Percentiles rank a stretch among this genome's conserved stretches.
These are phyloP conservation scores for Kodamaea anthophila DNA, from an alignment of 1,139 yeast genomes.

Conservation along the genomic window DNA sequence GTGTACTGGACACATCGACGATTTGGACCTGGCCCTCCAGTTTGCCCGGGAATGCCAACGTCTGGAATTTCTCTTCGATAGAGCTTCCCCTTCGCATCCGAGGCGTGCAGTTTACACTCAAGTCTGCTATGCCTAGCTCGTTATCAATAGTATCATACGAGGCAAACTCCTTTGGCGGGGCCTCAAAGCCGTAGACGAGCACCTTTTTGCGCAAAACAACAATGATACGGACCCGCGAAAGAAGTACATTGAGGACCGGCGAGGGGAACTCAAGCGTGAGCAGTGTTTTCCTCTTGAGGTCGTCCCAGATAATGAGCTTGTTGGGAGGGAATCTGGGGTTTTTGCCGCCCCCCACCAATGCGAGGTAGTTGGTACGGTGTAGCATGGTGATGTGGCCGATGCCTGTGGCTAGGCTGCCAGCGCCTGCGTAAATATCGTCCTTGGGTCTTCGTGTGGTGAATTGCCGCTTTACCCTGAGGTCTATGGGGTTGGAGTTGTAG, in stretches of 20 bases:
- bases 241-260: constrained; percentile 65
- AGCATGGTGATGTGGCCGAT: constrained; percentile 77
- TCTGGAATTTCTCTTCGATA: constrained; percentile 32
- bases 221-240: constrained; percentile 70
- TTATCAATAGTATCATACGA: constrained; percentile 69
- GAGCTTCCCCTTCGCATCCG: constrained; percentile 6
- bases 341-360: constrained; percentile 83
- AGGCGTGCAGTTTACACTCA: constrained; percentile 31
- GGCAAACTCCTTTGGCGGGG: constrained; percentile 68
- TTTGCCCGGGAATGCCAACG: constrained; percentile 70
- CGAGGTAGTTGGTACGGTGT: constrained; percentile 83
- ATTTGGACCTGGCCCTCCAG: constrained; percentile 72
- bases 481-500: constrained; percentile 85
- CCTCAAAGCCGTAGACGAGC: constrained; percentile 70
- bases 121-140: constrained; percentile 62
- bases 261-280: constrained; percentile 67
- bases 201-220: constrained; percentile 65
- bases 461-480: constrained; percentile 63
- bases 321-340: constrained; percentile 73
- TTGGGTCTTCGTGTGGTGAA: constrained; percentile 20
- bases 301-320: constrained; percentile 86
- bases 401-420: constrained; percentile 39
- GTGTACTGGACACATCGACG: constrained; percentile 60
- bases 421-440: constrained; percentile 6
- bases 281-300: constrained; percentile 71